Conservation (phyloP, 345 rosid species). For the Eutrema yunnanense region DNA sequence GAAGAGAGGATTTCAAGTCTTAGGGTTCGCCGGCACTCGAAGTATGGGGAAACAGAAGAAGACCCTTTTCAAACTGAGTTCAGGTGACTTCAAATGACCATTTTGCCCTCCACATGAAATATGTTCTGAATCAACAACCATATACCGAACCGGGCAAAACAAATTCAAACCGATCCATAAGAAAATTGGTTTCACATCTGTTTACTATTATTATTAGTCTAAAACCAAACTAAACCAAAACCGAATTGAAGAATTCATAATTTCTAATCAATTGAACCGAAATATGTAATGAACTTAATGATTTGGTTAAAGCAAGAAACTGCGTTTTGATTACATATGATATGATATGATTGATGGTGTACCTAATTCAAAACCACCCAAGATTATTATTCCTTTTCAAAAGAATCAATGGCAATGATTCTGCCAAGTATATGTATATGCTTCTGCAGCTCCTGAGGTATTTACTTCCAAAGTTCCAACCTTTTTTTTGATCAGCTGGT, state of each 20-base stretch:
- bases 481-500: slow-evolving; percentile 20
- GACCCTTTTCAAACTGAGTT: slow-evolving; percentile 22
- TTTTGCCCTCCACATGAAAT: slow-evolving; percentile 6
- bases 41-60: not conserved
- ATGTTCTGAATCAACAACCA: not conserved
- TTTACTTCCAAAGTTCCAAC: slow-evolving; percentile 14
- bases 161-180: not conserved
- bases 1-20: not conserved
- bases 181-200: not conserved
- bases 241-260: not conserved
- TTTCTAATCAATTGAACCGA: not conserved
- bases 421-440: slow-evolving; percentile 9
- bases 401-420: slow-evolving; percentile 19
- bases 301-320: too few relatives aligned
- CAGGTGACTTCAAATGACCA: not conserved
- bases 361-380: not conserved
- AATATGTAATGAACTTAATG: too few relatives aligned
- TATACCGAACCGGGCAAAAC: not conserved
- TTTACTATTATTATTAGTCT: not conserved
- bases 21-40: slow-evolving; percentile 31
- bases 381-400: slow-evolving; percentile 9
- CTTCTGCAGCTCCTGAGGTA: slow-evolving; percentile 15
- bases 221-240: not conserved
- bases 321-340: too few relatives aligned
- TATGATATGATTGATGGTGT: too few relatives aligned